Evolutionary conservation across 208 protist species (phyloP), one percentile per base, ranked within the genome.

Genomic region (Balamuthia mandrillaris): DNA sequence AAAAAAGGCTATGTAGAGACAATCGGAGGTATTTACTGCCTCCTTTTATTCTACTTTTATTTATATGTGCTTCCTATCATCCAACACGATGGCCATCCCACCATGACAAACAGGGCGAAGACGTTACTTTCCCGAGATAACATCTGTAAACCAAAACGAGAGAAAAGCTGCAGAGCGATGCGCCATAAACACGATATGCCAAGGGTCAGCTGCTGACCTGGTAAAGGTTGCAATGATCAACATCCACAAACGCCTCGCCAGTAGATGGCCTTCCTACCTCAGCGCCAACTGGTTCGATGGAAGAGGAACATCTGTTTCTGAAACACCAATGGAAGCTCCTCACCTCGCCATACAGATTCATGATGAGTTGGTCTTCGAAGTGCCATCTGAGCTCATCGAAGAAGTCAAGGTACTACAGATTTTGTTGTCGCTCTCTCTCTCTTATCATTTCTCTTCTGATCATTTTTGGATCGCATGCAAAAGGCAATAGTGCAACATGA

Each of bases 1-100:
- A 51, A 56, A 47, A 79, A 79, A 27, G 70, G 70, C 70, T 79
- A 60, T 29, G 70, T 79, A 35, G 70, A 79, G 70, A 79, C 70
- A 16, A 79, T 79, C 12, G 42, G 44, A 2, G 70, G 70, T 2
- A 24, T n/a, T n/a, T n/a, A n/a, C n/a, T n/a, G n/a, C n/a, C n/a
- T n/a, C n/a, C n/a, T n/a, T n/a, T n/a, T n/a, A n/a, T n/a, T n/a
- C n/a, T n/a, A n/a, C n/a, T n/a, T n/a, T n/a, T n/a, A n/a, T n/a
- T n/a, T n/a, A n/a, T n/a, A n/a, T n/a, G n/a, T n/a, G n/a, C n/a
- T n/a, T n/a, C n/a, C n/a, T n/a, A n/a, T n/a, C n/a, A n/a, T n/a
- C n/a, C n/a, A n/a, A n/a, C n/a, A n/a, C n/a, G n/a, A n/a, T n/a
- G n/a, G n/a, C n/a, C n/a, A n/a, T n/a, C n/a, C n/a, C n/a, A n/a